Percentiles rank a stretch among this genome's conserved stretches.
Evolutionary conservation across 306 rosid genomes (phyloP).

Genomic region (Dalbergia cultrata): DNA sequence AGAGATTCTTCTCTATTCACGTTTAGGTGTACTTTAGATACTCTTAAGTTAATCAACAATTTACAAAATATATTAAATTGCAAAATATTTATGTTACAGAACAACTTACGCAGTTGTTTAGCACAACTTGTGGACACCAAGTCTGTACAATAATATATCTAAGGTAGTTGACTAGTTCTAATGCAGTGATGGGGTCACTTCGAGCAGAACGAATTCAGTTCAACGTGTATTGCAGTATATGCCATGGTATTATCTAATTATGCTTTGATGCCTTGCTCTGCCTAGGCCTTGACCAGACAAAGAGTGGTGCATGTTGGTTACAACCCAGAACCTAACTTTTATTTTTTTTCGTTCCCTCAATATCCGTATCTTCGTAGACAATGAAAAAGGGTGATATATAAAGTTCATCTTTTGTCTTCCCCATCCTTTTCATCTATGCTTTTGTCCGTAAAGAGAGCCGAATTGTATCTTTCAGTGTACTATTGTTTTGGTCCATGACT

Average conservation of each 20-base stretch:
- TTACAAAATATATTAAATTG: no score
- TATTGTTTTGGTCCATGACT: conserved; percentile 38
- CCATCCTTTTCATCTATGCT: conserved; percentile 8
- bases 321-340: conserved; percentile 15
- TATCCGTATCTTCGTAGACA: conserved; percentile 17
- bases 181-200: conserved; percentile 14
- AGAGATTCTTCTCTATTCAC: no score
- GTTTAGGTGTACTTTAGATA: no score
- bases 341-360: no score
- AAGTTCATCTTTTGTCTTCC: conserved; percentile 43
- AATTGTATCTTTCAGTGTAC: conserved; percentile 36
- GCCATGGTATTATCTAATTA: neutral
- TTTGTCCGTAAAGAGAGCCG: conserved; percentile 40
- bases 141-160: no score
- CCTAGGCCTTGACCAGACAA: conserved; percentile 12
- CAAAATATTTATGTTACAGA: no score
- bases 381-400: conserved; percentile 37
- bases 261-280: neutral
- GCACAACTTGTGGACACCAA: no score
- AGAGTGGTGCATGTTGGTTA: conserved; percentile 19
- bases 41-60: no score
- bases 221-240: neutral
- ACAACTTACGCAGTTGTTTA: no score
- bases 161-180: neutral
- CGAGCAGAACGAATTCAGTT: neutral